Conservation (phyloP, 805 yeast species). For the Blastobotrys peoriensis region DNA sequence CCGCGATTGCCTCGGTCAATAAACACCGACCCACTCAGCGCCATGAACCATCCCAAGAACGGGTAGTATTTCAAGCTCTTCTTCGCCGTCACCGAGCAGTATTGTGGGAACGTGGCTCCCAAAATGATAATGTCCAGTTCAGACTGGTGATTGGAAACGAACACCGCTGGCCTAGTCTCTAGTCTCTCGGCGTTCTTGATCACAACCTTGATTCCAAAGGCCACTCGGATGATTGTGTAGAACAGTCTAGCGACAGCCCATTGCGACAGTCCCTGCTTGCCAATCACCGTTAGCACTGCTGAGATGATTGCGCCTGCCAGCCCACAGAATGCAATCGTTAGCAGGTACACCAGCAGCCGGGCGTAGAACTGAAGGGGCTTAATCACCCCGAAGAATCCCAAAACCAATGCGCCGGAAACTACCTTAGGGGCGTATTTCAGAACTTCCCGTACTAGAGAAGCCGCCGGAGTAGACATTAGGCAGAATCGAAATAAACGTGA, state of each 20-base stretch:
- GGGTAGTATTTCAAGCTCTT: slow-evolving; percentile 79
- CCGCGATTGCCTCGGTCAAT: slow-evolving; percentile 74
- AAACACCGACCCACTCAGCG: slow-evolving; percentile 83
- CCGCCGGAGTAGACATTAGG: background rate
- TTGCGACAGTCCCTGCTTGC: slow-evolving; percentile 77
- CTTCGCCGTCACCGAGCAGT: slow-evolving; percentile 90
- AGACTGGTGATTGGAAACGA: slow-evolving; percentile 86
- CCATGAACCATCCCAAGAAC: slow-evolving; percentile 95
- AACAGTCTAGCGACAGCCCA: slow-evolving; percentile 85
- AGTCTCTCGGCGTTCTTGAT: slow-evolving; percentile 62
- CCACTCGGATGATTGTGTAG: slow-evolving; percentile 50
- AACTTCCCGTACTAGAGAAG: background rate
- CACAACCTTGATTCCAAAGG: slow-evolving; percentile 65
- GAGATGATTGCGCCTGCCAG: slow-evolving; percentile 68
- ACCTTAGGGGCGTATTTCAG: slow-evolving; percentile 12
- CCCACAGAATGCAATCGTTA: slow-evolving; percentile 28
- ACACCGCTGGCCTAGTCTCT: slow-evolving; percentile 60
- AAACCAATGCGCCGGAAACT: slow-evolving; percentile 12
- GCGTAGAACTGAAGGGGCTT: slow-evolving; percentile 31
- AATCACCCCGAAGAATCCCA: slow-evolving; percentile 29
- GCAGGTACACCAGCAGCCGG: slow-evolving; percentile 26
- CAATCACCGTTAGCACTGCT: slow-evolving; percentile 53
- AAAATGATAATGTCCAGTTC: slow-evolving; percentile 76
- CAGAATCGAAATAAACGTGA: too few relatives aligned
- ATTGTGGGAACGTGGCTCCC: slow-evolving; percentile 80